Conservation (phyloP, 164 flowering plant genomes). For the Dillenia suffruticosa region DNA sequence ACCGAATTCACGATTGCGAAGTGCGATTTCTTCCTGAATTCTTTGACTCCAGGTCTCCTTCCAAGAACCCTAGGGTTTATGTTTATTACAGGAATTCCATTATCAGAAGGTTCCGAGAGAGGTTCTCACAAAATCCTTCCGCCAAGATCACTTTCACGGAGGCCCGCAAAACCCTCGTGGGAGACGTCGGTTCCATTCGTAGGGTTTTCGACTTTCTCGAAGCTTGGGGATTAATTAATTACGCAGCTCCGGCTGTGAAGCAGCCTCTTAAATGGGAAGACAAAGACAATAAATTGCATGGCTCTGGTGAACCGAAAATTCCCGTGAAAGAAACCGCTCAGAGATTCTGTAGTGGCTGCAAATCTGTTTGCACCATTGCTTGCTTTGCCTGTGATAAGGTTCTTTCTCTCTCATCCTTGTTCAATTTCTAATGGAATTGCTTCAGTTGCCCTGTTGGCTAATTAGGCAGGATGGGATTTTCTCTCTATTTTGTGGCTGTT, state of each 20-base stretch:
- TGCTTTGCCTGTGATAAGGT: conserved; percentile 93
- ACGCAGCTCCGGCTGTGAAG: conserved; percentile 30
- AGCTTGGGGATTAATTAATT: conserved; percentile 88
- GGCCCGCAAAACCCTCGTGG: conserved; percentile 62
- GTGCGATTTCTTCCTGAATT: conserved; percentile 72
- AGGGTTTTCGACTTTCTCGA: conserved; percentile 90
- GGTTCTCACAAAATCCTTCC: conserved; percentile 51
- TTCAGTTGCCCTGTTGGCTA: too few relatives aligned
- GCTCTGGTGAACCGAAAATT: conserved; percentile 10
- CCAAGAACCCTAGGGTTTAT: conserved; percentile 69
- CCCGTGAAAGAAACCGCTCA: conserved; percentile 20
- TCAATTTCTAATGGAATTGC: not conserved
- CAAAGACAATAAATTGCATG: conserved; percentile 37
- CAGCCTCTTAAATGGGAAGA: conserved; percentile 59
- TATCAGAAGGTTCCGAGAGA: conserved; percentile 43
- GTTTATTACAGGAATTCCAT: conserved; percentile 69
- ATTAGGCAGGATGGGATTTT: too few relatives aligned
- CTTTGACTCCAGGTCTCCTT: conserved; percentile 58
- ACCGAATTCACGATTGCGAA: conserved; percentile 66
- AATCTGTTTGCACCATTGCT: conserved; percentile 69
- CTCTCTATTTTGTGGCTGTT: too few relatives aligned
- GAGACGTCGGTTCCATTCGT: conserved; percentile 87
- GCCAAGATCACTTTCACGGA: conserved; percentile 73
- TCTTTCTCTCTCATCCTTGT: not conserved
- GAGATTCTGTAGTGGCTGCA: conserved; percentile 73